Evolutionary conservation across 257 asterid species (phyloP), one percentile per base, ranked within the genome.

Genomic region (Lavandula angustifolia): DNA sequence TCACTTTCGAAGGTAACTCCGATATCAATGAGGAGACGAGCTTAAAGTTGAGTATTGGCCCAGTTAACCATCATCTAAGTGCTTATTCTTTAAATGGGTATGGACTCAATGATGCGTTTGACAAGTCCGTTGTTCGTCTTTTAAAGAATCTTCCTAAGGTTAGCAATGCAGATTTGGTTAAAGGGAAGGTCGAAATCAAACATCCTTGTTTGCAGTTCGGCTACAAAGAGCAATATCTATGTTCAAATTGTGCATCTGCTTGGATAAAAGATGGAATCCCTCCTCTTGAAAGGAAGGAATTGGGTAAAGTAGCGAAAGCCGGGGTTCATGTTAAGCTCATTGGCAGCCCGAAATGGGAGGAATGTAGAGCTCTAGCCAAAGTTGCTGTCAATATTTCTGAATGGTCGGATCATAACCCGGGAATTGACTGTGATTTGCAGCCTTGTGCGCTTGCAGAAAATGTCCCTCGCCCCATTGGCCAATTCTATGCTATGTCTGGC

Each of bases 71-170:
- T 79, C 96, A 83, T 68, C 80, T 94, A 50, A 85, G 71, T 79
- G 99, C 98, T 60, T 94, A 90, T 76, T 94, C 98, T 64, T 75
- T 94, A 76, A 69, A 92, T 18, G 99, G 99, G 57, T 94, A 84
- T 67, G 99, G 99, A 41, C 87, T 94, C 53, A 94, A 94, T 68
- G 99, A 94, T 67, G 99, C 98, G 12, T 94, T 94, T 67, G 99
- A 88, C 83, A 91, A 78, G 79, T 91, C 99, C 33, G 96, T 94
- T 17, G 84, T 81, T 78, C 75, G 68, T 73, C 95, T 91, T 77
- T 73, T 91, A 60, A 79, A 71, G 73, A 79, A 49, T 70, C 85
- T 76, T 73, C 95, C 98, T 67, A 69, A 63, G 72, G 71, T 78
- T 43, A 80, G 67, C 55, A 79, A 62, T 54, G 76, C 85, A n/a